Conservation (phyloP, 805 yeast genomes). For the Candida sonorensis region DNA sequence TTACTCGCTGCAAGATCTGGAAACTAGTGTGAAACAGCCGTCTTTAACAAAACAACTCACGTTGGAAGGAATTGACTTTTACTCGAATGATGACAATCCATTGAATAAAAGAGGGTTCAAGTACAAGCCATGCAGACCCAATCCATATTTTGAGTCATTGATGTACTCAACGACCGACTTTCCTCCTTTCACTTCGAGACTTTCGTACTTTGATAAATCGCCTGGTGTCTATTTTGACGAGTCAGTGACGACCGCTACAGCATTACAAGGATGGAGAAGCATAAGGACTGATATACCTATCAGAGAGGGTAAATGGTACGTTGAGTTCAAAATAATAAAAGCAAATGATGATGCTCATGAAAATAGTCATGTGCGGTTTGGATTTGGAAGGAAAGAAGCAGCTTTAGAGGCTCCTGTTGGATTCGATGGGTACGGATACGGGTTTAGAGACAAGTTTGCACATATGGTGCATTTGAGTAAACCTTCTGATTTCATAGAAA, state of each 20-base stretch:
- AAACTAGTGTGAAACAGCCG: conserved; percentile 16
- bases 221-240: conserved; percentile 42
- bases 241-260: conserved; percentile 40
- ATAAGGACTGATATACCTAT: conserved; percentile 68
- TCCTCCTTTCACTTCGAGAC: conserved; percentile 53
- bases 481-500: conserved; percentile 44
- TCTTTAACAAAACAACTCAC: conserved; percentile 9
- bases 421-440: conserved; percentile 90
- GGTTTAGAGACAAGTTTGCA: conserved; percentile 72
- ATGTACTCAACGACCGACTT: conserved; percentile 69
- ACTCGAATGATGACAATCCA: conserved; percentile 69
- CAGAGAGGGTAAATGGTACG: conserved; percentile 72
- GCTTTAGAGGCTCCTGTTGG: conserved; percentile 94
- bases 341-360: conserved; percentile 19
- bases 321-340: conserved; percentile 57
- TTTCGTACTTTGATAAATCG: conserved; percentile 65
- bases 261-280: conserved; percentile 74
- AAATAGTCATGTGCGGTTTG: conserved; percentile 59
- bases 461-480: conserved; percentile 72
- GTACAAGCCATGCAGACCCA: conserved; percentile 72
- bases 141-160: conserved; percentile 47
- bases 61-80: conserved; percentile 24
- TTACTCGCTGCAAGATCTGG: conserved; percentile 24
- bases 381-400: conserved; percentile 80
- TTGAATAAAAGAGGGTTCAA: conserved; percentile 73